These are phyloP conservation scores for Botrytis hyacinthi DNA, from an alignment of 2,329 filamentous ascomycete species.

Conservation along the genomic window DNA sequence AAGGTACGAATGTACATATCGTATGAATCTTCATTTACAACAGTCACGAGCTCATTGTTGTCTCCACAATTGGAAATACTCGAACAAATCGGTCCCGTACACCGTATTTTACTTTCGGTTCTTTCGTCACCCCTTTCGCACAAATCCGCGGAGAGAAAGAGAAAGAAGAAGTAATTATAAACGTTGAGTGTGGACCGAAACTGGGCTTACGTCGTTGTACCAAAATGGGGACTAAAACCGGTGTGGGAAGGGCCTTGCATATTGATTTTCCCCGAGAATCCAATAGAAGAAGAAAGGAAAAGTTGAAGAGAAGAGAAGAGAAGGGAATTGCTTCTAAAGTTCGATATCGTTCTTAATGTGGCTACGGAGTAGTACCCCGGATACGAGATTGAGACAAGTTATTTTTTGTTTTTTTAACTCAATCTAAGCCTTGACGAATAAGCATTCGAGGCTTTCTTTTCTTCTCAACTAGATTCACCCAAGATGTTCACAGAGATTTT, in stretches of 20 bases:
- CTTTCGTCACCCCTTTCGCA: background rate
- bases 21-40: background rate
- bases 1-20: background rate
- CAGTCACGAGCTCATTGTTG: conserved; percentile 1
- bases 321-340: background rate
- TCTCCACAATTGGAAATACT: conserved; percentile 1
- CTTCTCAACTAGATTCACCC: background rate
- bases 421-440: background rate
- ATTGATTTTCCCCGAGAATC: conserved; percentile 13
- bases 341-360: background rate
- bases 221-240: background rate
- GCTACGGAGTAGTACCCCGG: background rate
- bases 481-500: background rate
- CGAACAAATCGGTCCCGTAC: background rate
- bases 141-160: background rate
- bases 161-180: background rate
- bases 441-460: background rate
- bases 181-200: background rate
- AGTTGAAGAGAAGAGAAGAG: background rate
- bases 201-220: background rate
- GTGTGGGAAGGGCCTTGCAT: conserved; percentile 8
- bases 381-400: background rate
- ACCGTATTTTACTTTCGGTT: background rate
- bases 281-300: conserved; percentile 1
- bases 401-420: background rate